Conservation (phyloP, 805 yeast species). For the Jamesozyma spencerorum region DNA sequence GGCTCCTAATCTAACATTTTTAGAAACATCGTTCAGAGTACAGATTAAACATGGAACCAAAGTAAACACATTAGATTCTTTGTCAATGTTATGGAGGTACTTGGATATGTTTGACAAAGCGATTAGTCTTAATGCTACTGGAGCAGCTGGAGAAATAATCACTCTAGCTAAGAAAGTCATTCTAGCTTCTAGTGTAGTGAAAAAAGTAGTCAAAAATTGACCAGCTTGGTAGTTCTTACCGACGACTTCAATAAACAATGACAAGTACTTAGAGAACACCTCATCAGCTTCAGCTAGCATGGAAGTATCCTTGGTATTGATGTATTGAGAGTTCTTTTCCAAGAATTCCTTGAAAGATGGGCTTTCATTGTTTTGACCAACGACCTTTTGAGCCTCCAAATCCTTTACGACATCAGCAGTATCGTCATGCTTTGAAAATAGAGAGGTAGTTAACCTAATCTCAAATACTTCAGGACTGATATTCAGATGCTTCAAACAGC, state of each 20-base stretch:
- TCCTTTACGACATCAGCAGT: constrained; percentile 28
- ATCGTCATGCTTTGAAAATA: constrained; percentile 28
- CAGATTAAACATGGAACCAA: constrained; percentile 50
- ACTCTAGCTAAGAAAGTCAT: constrained; percentile 54
- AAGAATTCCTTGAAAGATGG: constrained; percentile 27
- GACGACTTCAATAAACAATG: constrained; percentile 39
- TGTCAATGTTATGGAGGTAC: constrained; percentile 28
- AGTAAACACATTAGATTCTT: constrained; percentile 39
- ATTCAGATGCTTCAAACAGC: constrained; percentile 30
- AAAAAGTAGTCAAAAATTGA: constrained; percentile 29
- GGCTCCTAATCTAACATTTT: constrained; percentile 41
- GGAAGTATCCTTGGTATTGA: constrained; percentile 27
- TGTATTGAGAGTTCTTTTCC: constrained; percentile 21
- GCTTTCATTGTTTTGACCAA: constrained; percentile 15
- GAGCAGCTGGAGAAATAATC: constrained; percentile 48
- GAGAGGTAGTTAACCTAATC: constrained; percentile 58
- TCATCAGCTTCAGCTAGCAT: constrained; percentile 26
- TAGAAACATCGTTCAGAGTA: constrained; percentile 43
- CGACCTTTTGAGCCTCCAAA: constrained; percentile 20
- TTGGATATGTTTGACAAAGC: constrained; percentile 37
- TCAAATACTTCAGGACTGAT: constrained; percentile 42
- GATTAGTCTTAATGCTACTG: constrained; percentile 45
- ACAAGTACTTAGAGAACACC: constrained; percentile 36
- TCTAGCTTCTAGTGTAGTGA: constrained; percentile 35
- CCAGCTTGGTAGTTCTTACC: constrained; percentile 27